These are phyloP conservation scores for Aspergillus alliaceus DNA, from an alignment of 2,329 filamentous ascomycete genomes.

Conservation along the genomic window DNA sequence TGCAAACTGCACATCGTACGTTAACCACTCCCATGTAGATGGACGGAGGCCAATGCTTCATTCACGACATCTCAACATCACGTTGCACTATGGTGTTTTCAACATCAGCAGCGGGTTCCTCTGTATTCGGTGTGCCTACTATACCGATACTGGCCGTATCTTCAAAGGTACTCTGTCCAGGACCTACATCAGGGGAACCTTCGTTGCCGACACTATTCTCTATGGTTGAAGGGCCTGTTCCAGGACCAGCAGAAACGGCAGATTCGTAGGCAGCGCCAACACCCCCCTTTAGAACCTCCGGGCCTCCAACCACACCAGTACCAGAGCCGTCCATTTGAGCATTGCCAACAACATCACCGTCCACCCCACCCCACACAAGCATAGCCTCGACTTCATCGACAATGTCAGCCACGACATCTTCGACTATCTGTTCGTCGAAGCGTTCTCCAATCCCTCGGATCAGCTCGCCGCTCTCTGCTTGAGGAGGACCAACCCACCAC, in stretches of 20 bases:
- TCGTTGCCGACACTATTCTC: slow-evolving; percentile 23
- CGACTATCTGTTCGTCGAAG: slow-evolving; percentile 89
- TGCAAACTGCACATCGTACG: neutral
- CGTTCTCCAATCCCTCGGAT: slow-evolving; percentile 69
- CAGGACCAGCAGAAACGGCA: slow-evolving; percentile 13
- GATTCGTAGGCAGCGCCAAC: slow-evolving; percentile 33
- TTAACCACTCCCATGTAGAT: neutral
- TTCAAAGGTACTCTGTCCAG: slow-evolving; percentile 18
- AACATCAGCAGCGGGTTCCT: slow-evolving; percentile 12
- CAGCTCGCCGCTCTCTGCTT: slow-evolving; percentile 44
- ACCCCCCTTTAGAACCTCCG: slow-evolving; percentile 33
- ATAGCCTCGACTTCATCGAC: slow-evolving; percentile 80
- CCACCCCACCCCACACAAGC: slow-evolving; percentile 62
- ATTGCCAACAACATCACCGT: slow-evolving; percentile 34
- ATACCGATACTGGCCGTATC: slow-evolving; percentile 26
- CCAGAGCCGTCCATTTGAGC: slow-evolving; percentile 25
- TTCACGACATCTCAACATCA: slow-evolving; percentile 34
- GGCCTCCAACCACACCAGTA: slow-evolving; percentile 29
- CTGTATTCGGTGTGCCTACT: slow-evolving; percentile 22
- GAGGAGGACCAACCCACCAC: slow-evolving; percentile 81
- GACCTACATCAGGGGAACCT: slow-evolving; percentile 11
- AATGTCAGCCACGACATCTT: slow-evolving; percentile 90
- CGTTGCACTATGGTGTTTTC: slow-evolving; percentile 22
- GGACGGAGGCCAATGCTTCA: neutral
- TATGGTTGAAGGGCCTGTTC: neutral